Percentiles rank a stretch among this genome's conserved stretches.
Conservation (phyloP, 2,329 filamentous ascomycete genomes). For the Sarocladiaceae sp. region DNA sequence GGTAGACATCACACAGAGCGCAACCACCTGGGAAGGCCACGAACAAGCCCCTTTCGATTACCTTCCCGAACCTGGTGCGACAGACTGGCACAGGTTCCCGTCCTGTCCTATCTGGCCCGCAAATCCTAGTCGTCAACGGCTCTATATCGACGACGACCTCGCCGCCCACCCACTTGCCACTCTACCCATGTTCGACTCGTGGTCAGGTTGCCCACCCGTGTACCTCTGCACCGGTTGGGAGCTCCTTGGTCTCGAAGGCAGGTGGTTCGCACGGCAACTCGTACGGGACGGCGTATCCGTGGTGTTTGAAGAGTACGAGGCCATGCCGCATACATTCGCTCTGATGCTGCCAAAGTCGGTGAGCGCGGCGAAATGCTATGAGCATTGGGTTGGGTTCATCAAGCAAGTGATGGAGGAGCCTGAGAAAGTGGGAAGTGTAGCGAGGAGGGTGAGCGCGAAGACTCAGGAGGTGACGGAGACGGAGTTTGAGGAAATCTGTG, state of each 20-base stretch:
- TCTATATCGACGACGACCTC: constrained; percentile 50
- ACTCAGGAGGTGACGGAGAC: constrained; percentile 42
- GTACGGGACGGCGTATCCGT: constrained; percentile 52
- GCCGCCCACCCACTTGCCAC: constrained; percentile 62
- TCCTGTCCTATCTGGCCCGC: constrained; percentile 53
- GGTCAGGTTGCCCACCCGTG: constrained; percentile 58
- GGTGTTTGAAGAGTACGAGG: constrained; percentile 66
- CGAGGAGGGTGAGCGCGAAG: constrained; percentile 42
- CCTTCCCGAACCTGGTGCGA: constrained; percentile 42
- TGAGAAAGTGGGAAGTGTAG: constrained; percentile 29
- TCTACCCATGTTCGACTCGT: constrained; percentile 50
- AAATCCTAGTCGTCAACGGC: constrained; percentile 41
- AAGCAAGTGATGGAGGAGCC: constrained; percentile 30
- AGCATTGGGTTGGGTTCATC: constrained; percentile 52
- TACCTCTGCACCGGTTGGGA: constrained; percentile 68
- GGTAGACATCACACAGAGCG: constrained; percentile 61
- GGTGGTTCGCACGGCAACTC: constrained; percentile 52
- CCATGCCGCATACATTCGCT: constrained; percentile 73
- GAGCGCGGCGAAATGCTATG: constrained; percentile 44
- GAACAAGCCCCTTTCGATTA: constrained; percentile 26
- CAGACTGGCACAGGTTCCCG: constrained; percentile 22
- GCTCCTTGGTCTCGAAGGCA: constrained; percentile 61
- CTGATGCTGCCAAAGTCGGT: constrained; percentile 44
- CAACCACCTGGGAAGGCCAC: constrained; percentile 21
- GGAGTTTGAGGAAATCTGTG: constrained; percentile 35